These are phyloP conservation scores for Amanita brunnescens DNA, from an alignment of 768 basidiomycete species.

Conservation along the genomic window DNA sequence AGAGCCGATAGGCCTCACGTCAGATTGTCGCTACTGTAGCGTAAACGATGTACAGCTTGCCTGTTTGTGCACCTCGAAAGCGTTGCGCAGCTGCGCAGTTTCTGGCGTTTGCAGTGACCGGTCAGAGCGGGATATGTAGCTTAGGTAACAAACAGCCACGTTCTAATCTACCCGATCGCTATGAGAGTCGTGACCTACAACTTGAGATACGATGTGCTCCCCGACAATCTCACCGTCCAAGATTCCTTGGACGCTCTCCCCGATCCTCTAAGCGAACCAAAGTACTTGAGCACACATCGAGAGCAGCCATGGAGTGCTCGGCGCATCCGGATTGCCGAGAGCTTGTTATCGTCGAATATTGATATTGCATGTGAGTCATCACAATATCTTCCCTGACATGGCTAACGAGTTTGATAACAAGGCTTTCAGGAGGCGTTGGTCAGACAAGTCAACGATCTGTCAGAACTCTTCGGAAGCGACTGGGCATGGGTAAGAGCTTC, in stretches of 20 bases:
- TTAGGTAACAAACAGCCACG: too few relatives aligned
- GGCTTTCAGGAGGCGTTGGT: constrained; percentile 48
- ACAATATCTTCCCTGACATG: neutral
- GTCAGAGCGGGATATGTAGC: too few relatives aligned
- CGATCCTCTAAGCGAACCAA: constrained; percentile 30
- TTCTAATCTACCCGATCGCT: too few relatives aligned
- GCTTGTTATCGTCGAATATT: constrained; percentile 30
- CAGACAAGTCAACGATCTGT: constrained; percentile 48
- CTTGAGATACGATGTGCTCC: constrained; percentile 42
- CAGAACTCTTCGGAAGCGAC: constrained; percentile 40
- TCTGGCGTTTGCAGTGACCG: too few relatives aligned
- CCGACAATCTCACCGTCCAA: constrained; percentile 38
- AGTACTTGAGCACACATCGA: constrained; percentile 21
- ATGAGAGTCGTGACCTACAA: constrained; percentile 40
- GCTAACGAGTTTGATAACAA: constrained; percentile 11
- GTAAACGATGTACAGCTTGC: too few relatives aligned
- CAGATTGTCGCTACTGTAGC: too few relatives aligned
- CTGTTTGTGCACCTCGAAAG: too few relatives aligned
- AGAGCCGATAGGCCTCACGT: too few relatives aligned
- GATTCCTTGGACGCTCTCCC: constrained; percentile 33
- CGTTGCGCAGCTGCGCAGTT: too few relatives aligned
- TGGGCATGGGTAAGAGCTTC: constrained; percentile 38
- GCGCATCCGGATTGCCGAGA: constrained; percentile 37
- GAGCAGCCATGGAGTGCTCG: constrained; percentile 50
- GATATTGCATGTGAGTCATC: constrained; percentile 28